Percentiles rank a stretch among this genome's conserved stretches.
Conservation (phyloP, 768 basidiomycete species). For the Kwoniella mangroviensis region DNA sequence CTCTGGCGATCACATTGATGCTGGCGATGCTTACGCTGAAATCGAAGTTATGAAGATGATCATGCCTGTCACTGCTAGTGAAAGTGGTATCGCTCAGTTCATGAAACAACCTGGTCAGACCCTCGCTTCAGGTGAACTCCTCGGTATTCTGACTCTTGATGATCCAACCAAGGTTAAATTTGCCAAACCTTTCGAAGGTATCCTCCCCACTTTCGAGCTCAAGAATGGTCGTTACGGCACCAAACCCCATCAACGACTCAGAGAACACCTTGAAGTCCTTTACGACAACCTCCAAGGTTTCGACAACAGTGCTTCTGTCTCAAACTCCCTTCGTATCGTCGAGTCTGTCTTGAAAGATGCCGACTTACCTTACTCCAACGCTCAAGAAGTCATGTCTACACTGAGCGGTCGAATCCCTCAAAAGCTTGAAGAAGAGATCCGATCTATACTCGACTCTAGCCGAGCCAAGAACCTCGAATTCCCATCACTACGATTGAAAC, state of each 20-base stretch:
- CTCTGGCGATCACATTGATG: conserved; percentile 94
- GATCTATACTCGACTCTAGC: conserved; percentile 74
- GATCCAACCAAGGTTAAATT: conserved; percentile 96
- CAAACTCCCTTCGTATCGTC: conserved; percentile 81
- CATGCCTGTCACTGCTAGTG: conserved; percentile 92
- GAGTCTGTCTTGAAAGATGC: conserved; percentile 78
- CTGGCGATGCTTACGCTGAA: conserved; percentile 96
- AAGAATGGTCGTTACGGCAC: conserved; percentile 78
- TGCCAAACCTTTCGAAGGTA: conserved; percentile 96
- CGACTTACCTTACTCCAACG: conserved; percentile 86
- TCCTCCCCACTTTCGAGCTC: conserved; percentile 82
- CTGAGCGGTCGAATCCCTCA: conserved; percentile 90
- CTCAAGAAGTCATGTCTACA: conserved; percentile 78
- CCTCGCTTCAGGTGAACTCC: conserved; percentile 93
- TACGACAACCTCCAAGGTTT: conserved; percentile 94
- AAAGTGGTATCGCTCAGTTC: conserved; percentile 91
- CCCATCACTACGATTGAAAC: conserved; percentile 83
- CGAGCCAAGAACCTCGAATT: conserved; percentile 80
- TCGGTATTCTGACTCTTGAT: conserved; percentile 94
- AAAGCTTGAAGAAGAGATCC: conserved; percentile 85
- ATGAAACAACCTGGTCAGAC: conserved; percentile 98
- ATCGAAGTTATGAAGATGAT: conserved; percentile 99
- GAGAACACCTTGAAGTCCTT: conserved; percentile 73
- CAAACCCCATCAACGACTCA: conserved; percentile 85
- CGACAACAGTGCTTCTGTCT: conserved; percentile 93